Base-by-base conservation (phyloP, 2,329 filamentous ascomycete species). In the Ophiocordyceps camponoti-floridani region DNA sequence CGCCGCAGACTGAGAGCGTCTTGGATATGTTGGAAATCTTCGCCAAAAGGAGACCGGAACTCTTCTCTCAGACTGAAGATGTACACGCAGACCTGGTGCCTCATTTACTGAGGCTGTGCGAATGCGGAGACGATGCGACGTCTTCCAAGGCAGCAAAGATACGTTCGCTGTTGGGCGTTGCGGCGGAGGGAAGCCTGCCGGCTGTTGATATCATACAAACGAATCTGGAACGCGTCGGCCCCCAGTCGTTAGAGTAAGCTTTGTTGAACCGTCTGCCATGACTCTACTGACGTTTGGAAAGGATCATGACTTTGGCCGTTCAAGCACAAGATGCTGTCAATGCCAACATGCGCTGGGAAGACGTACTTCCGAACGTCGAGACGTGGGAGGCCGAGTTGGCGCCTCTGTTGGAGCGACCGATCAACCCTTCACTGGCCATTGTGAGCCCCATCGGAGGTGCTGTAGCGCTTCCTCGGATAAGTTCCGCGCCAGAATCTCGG, bases 361-460 rank as follows among this genome's bases (percentile, higher is more conserved):
- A 69, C 11, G 59, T 89, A 4, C 65, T 91, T 35, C 85, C 86
- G 0, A 71, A 71, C 50, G 62, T 67, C 0, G 62, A 70, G 2
- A 62, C 73, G 10, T 95, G 88, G 87, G 68, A 72, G 52, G 52
- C 67, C 13, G 73, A 82, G 13, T 60, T 94, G 70, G 49, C 49
- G 1, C 56, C 55, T 14, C 58, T 86, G 46, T 60, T 83, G 6
- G 58, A 67, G 28, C 55, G 61, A 1, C 52, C 63, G 1, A 71
- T 78, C 2, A 73, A 75, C 48, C 66, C 73, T 5, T 79, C 84
- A 0, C 62, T 94, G 3, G 76, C 84, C 0, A 73, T 94, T 4
- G 84, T 81, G 2, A 88, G 79, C 54, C 71, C 70, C 23, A 65
- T 94, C 7, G 77, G 75, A 0, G 85, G 85, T 4, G 75, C 76